phyloP scores from a whole-genome alignment of 2,329 filamentous ascomycete genomes.

The Aureobasidium zeae region DNA sequence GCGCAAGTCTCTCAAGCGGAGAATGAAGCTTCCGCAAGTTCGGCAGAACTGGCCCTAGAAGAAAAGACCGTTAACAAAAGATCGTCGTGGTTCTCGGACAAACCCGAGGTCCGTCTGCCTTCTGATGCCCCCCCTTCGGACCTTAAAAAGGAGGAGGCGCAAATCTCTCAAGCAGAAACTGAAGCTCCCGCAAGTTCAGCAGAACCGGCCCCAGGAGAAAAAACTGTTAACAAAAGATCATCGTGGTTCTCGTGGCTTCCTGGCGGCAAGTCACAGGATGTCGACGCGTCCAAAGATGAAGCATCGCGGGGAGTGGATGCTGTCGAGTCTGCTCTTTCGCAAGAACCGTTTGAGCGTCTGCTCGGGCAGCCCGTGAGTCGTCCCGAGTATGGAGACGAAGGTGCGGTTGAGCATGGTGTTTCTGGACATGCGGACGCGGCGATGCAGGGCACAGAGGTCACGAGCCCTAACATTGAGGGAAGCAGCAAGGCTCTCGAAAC shows the following conservation, averaged over 20 bases:
- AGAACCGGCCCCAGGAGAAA: background rate
- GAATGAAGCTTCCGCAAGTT: background rate
- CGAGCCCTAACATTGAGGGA: too few relatives aligned
- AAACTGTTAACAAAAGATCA: background rate
- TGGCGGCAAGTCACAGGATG: background rate
- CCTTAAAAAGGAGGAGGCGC: background rate
- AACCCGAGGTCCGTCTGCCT: too few relatives aligned
- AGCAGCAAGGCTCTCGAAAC: too few relatives aligned
- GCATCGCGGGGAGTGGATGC: background rate
- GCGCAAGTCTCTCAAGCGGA: background rate
- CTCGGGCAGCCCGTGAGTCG: background rate
- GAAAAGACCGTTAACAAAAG: background rate
- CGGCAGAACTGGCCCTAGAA: background rate
- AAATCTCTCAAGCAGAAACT: background rate
- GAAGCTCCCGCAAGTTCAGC: background rate
- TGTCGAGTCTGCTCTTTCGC: background rate
- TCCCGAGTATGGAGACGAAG: background rate
- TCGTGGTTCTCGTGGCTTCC: constrained; percentile 12
- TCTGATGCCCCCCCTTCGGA: too few relatives aligned
- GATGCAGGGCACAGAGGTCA: too few relatives aligned
- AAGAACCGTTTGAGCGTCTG: constrained; percentile 5
- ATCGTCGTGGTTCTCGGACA: constrained; percentile 6
- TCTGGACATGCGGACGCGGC: too few relatives aligned
- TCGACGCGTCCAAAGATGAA: background rate
- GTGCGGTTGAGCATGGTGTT: accelerated